Evolutionary conservation across 345 rosid species (phyloP), one percentile per base, ranked within the genome.

Genomic region (Eucalyptus regnans): DNA sequence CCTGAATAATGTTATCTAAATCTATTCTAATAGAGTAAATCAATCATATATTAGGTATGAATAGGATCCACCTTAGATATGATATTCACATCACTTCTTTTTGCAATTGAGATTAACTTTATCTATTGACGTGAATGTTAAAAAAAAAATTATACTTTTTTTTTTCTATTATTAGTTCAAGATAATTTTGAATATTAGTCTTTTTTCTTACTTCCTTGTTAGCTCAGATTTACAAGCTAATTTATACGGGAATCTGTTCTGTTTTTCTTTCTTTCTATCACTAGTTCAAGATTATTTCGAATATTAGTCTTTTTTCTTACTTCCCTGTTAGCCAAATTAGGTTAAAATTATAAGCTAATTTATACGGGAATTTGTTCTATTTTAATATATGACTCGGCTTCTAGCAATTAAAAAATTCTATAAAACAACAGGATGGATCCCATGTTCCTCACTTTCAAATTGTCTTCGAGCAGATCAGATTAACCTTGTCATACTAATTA

Each of bases 1-100:
- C 12, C 0, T 8, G 3, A 17, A 31, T 4, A 0, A 68, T 8
- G 1, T 33, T 68, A 33, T 16, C 6, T 15, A 15, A 68, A 8
- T 68, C 12, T 68, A 68, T 68, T 68, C 0, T 31, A 0, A 5
- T 68, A 8, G 43, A 68, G 22, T 68, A 33, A 66, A 66, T 31
- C 43, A 31, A 31, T 31, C 79, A 31, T 31, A 17, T 31, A 31
- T 68, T 68, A 68, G 7, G 3, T 8, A n/a, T 4, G 12, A 68
- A 68, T 9, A 37, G 27, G 8, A 76, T 9, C 25, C 43, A 33
- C 12, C 80, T 2, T 66, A 66, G 11, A 15, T 66, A 66, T 14
- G 37, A 31, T 1, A 76, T 10, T 76, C 43, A 76, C 48, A 10
- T 20, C 2, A 6, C 3, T 2, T 41, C 1, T 9, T 41, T 41